These are phyloP conservation scores for Apophysomyces sp. DNA, from an alignment of 371 early-diverging fungal genomes.

Conservation along the genomic window DNA sequence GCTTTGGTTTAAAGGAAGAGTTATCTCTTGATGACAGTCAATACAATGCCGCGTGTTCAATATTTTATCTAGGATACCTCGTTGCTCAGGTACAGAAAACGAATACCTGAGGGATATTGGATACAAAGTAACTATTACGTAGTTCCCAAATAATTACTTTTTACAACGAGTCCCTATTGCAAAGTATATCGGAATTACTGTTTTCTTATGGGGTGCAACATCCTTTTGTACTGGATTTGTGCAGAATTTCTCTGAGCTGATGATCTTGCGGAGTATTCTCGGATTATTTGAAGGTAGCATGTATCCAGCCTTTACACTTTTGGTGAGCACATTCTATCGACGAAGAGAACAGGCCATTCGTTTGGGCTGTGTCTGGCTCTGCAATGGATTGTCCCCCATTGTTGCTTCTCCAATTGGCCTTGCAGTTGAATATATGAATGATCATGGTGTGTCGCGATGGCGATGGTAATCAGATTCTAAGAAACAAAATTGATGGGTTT, in stretches of 20 bases:
- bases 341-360: background rate
- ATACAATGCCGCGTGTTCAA: constrained; percentile 28
- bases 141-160: too few relatives aligned
- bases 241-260: constrained; percentile 28
- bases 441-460: constrained; percentile 18
- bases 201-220: constrained; percentile 33
- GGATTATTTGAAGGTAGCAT: constrained; percentile 28
- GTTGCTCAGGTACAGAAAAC: constrained; percentile 28
- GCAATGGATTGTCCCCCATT: constrained; percentile 22
- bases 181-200: constrained; percentile 34
- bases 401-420: constrained; percentile 44
- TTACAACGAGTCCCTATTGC: constrained; percentile 42
- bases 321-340: background rate
- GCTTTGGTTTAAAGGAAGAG: constrained; percentile 28
- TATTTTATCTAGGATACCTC: constrained; percentile 42
- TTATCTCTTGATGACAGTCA: constrained; percentile 23
- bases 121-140: background rate
- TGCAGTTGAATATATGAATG: constrained; percentile 20
- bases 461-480: constrained; percentile 27
- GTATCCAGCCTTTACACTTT: constrained; percentile 9
- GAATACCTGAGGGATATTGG: background rate
- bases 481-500: background rate
- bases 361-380: constrained; percentile 12
- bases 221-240: constrained; percentile 21
- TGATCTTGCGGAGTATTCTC: constrained; percentile 37